phyloP scores from a whole-genome alignment of 768 basidiomycete species.

The Trametes cingulata region DNA sequence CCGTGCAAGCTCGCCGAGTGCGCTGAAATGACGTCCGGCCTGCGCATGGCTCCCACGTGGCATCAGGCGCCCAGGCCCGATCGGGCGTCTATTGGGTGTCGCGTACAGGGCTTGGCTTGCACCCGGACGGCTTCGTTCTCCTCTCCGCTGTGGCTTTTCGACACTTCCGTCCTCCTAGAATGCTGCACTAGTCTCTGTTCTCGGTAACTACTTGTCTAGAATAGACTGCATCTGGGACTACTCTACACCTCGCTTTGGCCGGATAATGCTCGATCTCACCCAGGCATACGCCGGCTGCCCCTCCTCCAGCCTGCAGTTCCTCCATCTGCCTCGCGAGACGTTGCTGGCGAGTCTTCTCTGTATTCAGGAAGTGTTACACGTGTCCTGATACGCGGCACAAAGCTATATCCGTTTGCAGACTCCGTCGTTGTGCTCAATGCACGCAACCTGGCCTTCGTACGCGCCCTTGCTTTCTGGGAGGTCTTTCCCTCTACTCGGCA shows the following conservation, averaged over 20 bases:
- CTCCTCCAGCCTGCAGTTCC: conserved; percentile 52
- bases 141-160: not conserved
- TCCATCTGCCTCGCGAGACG: conserved; percentile 54
- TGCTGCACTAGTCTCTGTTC: not conserved
- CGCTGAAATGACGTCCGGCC: conserved; percentile 16
- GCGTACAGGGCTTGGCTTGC: not conserved
- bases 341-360: conserved; percentile 54
- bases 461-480: conserved; percentile 78
- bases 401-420: conserved; percentile 77
- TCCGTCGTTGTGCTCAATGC: conserved; percentile 73
- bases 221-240: not conserved
- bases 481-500: conserved; percentile 66
- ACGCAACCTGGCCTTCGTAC: conserved; percentile 59
- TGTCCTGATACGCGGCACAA: not conserved
- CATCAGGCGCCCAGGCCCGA: not conserved
- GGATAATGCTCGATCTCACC: conserved; percentile 49
- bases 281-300: conserved; percentile 54
- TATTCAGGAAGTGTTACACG: not conserved
- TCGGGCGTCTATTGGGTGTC: not conserved
- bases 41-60: conserved; percentile 15
- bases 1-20: not conserved
- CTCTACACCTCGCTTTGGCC: not conserved
- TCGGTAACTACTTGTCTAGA: not conserved
- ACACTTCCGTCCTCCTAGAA: not conserved
- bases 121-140: not conserved